These are phyloP conservation scores for Coprinopsis marcescibilis DNA, from an alignment of 768 basidiomycete species.

Conservation along the genomic window DNA sequence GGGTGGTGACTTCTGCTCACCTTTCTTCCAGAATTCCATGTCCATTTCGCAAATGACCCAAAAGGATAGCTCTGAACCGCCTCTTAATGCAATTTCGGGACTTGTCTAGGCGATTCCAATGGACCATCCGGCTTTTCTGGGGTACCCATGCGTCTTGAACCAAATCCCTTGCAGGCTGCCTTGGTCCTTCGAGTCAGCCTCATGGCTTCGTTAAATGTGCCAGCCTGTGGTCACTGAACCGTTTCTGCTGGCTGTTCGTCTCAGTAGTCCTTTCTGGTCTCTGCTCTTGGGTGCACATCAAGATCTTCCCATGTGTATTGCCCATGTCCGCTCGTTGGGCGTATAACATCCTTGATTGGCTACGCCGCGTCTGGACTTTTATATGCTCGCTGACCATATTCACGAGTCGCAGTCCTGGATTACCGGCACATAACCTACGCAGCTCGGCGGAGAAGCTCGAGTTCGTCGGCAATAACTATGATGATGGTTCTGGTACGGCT, in stretches of 20 bases:
- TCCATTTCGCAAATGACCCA: background rate
- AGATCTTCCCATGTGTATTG: background rate
- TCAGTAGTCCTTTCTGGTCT: background rate
- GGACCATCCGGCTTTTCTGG: background rate
- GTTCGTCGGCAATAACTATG: background rate
- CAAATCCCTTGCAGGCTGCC: too few species aligned
- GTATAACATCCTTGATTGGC: background rate
- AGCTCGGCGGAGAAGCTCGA: background rate
- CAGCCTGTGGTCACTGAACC: background rate
- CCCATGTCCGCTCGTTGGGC: background rate
- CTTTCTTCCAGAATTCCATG: background rate
- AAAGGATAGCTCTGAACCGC: background rate
- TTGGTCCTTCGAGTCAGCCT: background rate
- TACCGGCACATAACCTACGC: background rate
- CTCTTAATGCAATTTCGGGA: background rate
- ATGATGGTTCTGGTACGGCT: background rate
- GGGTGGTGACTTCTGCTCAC: too few species aligned
- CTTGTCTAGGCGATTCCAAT: background rate
- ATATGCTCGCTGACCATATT: background rate
- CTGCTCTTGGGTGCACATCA: background rate
- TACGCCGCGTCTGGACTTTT: constrained; percentile 4
- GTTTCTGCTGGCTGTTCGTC: background rate
- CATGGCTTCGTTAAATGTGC: background rate
- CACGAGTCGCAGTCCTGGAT: background rate
- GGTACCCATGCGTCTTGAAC: too few species aligned